Percentiles rank a stretch among this genome's conserved stretches.
Conservation (phyloP, 2,329 filamentous ascomycete species). For the Xylaria sp. region DNA sequence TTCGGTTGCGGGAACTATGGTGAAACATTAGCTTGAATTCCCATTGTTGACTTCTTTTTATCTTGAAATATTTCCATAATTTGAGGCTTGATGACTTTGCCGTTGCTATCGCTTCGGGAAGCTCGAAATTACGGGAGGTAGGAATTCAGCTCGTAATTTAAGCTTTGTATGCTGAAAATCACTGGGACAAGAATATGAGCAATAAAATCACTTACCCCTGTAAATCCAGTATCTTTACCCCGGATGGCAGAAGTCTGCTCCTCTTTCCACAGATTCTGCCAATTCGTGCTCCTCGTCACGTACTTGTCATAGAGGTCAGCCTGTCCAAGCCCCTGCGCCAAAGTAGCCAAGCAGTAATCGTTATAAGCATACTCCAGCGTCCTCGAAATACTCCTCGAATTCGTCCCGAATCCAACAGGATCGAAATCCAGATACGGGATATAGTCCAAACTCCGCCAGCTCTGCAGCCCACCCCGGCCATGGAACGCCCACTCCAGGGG, state of each 20-base stretch:
- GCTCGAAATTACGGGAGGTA: background rate
- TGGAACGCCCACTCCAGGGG: constrained; percentile 72
- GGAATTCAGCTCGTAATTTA: background rate
- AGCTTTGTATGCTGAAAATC: background rate
- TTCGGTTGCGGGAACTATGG: constrained; percentile 49
- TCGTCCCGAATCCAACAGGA: constrained; percentile 66
- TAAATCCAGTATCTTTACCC: constrained; percentile 53
- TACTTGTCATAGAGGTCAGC: constrained; percentile 62
- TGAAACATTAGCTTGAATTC: background rate
- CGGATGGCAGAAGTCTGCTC: constrained; percentile 61
- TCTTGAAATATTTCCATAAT: background rate
- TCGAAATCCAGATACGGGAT: constrained; percentile 74
- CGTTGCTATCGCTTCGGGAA: background rate
- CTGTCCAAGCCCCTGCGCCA: constrained; percentile 56
- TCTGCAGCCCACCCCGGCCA: constrained; percentile 71
- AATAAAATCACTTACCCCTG: constrained; percentile 38
- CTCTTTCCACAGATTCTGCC: constrained; percentile 69
- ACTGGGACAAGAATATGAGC: background rate
- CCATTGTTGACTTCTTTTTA: no score
- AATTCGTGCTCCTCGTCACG: constrained; percentile 64
- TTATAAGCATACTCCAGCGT: constrained; percentile 76
- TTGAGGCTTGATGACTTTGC: background rate
- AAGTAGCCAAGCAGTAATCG: constrained; percentile 65
- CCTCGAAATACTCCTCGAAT: constrained; percentile 73
- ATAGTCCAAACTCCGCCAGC: constrained; percentile 73